Percentiles rank a stretch among this genome's conserved stretches.
phyloP scores from a whole-genome alignment of 129 eudicot genomes.

The Artemisia tridentata region DNA sequence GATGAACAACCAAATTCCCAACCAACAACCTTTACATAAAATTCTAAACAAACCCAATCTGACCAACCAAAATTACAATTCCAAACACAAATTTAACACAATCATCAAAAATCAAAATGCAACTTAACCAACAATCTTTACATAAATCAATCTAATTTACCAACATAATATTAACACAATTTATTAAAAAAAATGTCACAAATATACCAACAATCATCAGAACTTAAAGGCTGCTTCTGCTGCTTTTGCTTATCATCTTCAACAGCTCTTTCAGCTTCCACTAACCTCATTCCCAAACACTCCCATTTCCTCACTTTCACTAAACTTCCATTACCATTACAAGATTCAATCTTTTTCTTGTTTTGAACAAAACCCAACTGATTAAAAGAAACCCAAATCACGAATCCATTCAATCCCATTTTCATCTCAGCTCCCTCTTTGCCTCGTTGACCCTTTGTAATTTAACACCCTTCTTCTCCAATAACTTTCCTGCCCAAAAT shows the following conservation, averaged over 20 bases:
- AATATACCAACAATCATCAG: conserved; percentile 3
- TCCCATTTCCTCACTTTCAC: conserved; percentile 46
- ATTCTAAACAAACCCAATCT: conserved; percentile 5
- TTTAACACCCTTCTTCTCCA: no score
- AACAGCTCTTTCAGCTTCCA: conserved; percentile 51
- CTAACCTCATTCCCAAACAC: conserved; percentile 38
- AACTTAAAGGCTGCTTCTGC: conserved; percentile 25
- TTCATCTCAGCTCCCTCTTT: no score
- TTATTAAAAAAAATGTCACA: no score
- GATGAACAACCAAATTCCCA: not conserved
- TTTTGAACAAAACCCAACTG: conserved; percentile 32
- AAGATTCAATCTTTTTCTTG: conserved; percentile 23
- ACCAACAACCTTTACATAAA: conserved; percentile 3
- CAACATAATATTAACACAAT: no score
- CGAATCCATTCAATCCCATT: no score
- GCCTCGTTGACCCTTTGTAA: no score
- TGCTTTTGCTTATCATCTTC: conserved; percentile 50
- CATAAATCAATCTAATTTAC: no score
- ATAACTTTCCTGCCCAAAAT: no score
- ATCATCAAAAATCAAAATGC: conserved; percentile 23
- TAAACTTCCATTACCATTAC: conserved; percentile 10
- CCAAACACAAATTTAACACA: conserved; percentile 9
- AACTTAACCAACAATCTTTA: not conserved
- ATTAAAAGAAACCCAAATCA: conserved; percentile 35
- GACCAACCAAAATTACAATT: not conserved